These are phyloP conservation scores for Alternaria gaisen DNA, from an alignment of 2,329 filamentous ascomycete genomes.

Conservation along the genomic window DNA sequence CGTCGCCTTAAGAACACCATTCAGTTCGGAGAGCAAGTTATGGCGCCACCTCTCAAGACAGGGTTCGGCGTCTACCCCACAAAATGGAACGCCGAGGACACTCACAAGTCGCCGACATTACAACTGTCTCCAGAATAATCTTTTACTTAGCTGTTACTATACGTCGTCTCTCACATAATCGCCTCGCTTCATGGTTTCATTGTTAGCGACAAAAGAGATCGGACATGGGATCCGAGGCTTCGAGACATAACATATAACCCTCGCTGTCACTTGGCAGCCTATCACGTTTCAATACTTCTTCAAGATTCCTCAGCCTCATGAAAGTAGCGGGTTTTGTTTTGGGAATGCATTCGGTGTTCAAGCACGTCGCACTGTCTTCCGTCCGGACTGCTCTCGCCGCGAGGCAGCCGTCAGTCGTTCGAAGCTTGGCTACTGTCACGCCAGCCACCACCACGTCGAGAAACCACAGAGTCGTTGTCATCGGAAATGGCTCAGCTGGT, in stretches of 20 bases:
- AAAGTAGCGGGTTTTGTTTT: background rate
- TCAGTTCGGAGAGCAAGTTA: background rate
- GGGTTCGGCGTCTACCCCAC: constrained; percentile 1
- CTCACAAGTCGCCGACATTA: background rate
- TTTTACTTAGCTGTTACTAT: background rate
- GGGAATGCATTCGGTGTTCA: background rate
- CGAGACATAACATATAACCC: background rate
- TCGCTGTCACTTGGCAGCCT: background rate
- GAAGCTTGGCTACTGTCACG: constrained; percentile 33
- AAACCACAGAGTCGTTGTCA: constrained; percentile 70
- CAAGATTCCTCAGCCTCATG: background rate
- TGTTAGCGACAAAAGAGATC: background rate
- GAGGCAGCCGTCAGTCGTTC: background rate
- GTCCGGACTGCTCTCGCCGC: background rate
- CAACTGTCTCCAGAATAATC: background rate
- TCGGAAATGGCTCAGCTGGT: constrained; percentile 73
- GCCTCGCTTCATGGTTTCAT: fast-evolving
- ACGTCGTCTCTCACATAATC: background rate
- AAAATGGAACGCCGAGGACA: background rate
- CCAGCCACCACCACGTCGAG: constrained; percentile 42
- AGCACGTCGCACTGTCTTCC: background rate
- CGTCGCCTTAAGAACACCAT: background rate
- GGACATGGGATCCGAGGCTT: background rate
- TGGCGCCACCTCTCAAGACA: background rate
- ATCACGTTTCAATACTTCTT: background rate